These are phyloP conservation scores for Stromatinia cepivora DNA, from an alignment of 2,329 filamentous ascomycete genomes.

Conservation along the genomic window DNA sequence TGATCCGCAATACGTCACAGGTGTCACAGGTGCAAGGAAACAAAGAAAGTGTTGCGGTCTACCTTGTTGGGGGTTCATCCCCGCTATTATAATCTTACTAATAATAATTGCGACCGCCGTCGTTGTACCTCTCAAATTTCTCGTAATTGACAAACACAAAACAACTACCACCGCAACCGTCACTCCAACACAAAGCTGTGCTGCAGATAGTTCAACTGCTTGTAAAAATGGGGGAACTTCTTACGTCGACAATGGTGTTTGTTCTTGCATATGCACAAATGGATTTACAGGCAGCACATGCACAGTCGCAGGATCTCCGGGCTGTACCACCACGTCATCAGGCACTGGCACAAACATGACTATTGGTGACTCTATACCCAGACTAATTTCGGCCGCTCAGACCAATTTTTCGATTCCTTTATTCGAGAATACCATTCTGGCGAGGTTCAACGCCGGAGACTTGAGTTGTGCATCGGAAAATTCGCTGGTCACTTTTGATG, in stretches of 20 bases:
- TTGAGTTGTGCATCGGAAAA: conserved; percentile 85
- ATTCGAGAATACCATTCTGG: conserved; percentile 66
- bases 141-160: conserved; percentile 57
- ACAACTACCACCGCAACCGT: conserved; percentile 25
- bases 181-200: conserved; percentile 49
- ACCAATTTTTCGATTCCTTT: conserved; percentile 76
- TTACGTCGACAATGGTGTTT: conserved; percentile 65
- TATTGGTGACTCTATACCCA: conserved; percentile 75
- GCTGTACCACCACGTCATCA: conserved; percentile 56
- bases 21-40: conserved; percentile 34
- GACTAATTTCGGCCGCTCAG: conserved; percentile 65
- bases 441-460: conserved; percentile 71
- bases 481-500: conserved; percentile 81
- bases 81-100: conserved; percentile 64
- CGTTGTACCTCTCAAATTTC: conserved; percentile 69
- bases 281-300: conserved; percentile 74
- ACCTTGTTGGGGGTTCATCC: conserved; percentile 73
- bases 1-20: conserved; percentile 1
- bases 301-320: conserved; percentile 50
- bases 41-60: conserved; percentile 76
- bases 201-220: conserved; percentile 62
- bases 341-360: conserved; percentile 62
- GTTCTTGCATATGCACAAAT: conserved; percentile 85
- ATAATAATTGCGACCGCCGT: conserved; percentile 78
- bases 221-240: conserved; percentile 73